These are phyloP conservation scores for Puccinia sorghi DNA, from an alignment of 1,284 basidiomycete species.

Conservation along the genomic window DNA sequence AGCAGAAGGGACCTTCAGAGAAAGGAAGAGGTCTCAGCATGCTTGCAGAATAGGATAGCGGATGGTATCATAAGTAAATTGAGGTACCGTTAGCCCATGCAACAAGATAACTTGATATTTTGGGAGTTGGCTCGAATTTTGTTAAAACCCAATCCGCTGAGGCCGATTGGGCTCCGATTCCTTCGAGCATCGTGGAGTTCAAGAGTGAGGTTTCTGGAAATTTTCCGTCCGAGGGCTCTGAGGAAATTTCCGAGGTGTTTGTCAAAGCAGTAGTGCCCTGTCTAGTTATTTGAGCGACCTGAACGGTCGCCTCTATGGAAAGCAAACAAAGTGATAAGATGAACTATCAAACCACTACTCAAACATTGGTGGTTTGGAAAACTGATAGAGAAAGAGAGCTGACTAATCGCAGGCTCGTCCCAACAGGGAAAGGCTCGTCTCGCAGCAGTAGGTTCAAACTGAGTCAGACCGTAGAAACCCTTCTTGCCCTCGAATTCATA, in stretches of 20 bases:
- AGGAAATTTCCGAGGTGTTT: constrained; percentile 45
- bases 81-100: constrained; percentile 88
- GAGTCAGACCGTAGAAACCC: constrained; percentile 56
- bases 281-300: constrained; percentile 42
- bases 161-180: constrained; percentile 50
- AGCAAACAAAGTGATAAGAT: not conserved
- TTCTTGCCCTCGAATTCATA: constrained; percentile 50
- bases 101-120: constrained; percentile 87
- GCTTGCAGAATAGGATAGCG: not conserved
- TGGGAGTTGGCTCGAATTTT: constrained; percentile 57
- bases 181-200: constrained; percentile 27
- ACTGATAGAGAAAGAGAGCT: constrained; percentile 4
- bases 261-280: constrained; percentile 40
- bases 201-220: constrained; percentile 32
- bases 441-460: constrained; percentile 77
- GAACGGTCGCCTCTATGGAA: constrained; percentile 43
- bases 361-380: not conserved
- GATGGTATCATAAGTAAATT: constrained; percentile 54
- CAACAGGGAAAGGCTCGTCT: constrained; percentile 67
- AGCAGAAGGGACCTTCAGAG: constrained; percentile 39
- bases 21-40: constrained; percentile 14
- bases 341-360: constrained; percentile 1
- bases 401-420: constrained; percentile 87
- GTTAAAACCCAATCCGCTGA: constrained; percentile 57
- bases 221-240: constrained; percentile 34